Evolutionary conservation across 805 yeast genomes (phyloP).

Genomic region (Candida boleticola): DNA sequence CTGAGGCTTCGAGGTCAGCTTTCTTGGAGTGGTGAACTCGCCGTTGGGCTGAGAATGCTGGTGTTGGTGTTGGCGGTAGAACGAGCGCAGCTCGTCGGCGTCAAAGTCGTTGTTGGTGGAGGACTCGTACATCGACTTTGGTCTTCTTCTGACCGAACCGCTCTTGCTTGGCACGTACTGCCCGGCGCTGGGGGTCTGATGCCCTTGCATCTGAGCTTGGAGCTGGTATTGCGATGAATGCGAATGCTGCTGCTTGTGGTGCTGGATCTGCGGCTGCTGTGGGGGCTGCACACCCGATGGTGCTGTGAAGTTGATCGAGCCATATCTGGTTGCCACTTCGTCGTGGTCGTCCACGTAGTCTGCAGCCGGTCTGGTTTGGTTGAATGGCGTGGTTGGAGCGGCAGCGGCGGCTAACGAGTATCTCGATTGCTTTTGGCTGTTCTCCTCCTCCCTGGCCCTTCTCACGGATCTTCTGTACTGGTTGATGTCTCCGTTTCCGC

Average conservation of each 20-base stretch:
- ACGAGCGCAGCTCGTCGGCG: too few species aligned
- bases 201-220: too few species aligned
- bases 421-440: conserved; percentile 1
- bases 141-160: conserved; percentile 2
- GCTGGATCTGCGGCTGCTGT: not conserved
- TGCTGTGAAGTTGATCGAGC: conserved; percentile 20
- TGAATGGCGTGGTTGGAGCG: conserved; percentile 18
- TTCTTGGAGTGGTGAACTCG: conserved; percentile 1
- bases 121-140: conserved; percentile 5
- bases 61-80: not conserved
- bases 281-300: not conserved
- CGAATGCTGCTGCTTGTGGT: not conserved
- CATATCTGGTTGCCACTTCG: conserved; percentile 38
- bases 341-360: conserved; percentile 34
- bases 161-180: not conserved
- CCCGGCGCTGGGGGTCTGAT: not conserved
- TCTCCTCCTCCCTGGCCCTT: conserved; percentile 8
- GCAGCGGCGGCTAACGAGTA: conserved; percentile 12
- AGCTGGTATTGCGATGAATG: too few species aligned
- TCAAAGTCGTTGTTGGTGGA: not conserved
- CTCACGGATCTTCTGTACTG: conserved; percentile 40
- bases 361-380: conserved; percentile 17
- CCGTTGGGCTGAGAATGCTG: not conserved
- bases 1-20: conserved; percentile 8
- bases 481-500: conserved; percentile 44